phyloP scores from a whole-genome alignment of 2,329 filamentous ascomycete genomes.

The Colletotrichum sp. region DNA sequence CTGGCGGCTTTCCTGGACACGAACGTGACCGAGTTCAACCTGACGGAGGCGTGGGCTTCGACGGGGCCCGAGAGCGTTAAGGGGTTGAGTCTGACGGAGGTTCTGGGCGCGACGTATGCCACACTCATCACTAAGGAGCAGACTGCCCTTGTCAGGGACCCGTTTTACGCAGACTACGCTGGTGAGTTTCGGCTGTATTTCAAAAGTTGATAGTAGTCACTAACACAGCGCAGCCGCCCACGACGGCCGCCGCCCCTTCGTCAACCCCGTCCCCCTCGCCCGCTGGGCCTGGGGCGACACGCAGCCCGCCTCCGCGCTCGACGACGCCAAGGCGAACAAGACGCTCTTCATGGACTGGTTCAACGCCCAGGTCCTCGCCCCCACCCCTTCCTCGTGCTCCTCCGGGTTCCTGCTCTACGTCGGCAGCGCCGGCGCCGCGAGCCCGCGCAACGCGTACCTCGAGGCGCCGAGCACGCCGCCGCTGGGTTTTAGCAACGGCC shows the following conservation, averaged over 20 bases:
- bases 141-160: slow-evolving; percentile 38
- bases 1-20: slow-evolving; percentile 31
- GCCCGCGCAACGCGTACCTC: slow-evolving; percentile 30
- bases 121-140: slow-evolving; percentile 43
- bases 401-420: slow-evolving; percentile 33
- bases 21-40: slow-evolving; percentile 20
- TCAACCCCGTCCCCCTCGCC: slow-evolving; percentile 38
- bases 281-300: slow-evolving; percentile 41
- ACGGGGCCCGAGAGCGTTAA: slow-evolving; percentile 24
- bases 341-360: slow-evolving; percentile 37
- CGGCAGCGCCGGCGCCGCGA: slow-evolving; percentile 5
- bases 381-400: slow-evolving; percentile 31
- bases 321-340: slow-evolving; percentile 33
- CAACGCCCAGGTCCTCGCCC: slow-evolving; percentile 29
- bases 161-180: slow-evolving; percentile 44
- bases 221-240: slow-evolving; percentile 25
- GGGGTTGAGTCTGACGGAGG: slow-evolving; percentile 20
- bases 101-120: slow-evolving; percentile 38
- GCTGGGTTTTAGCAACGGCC: slow-evolving; percentile 45
- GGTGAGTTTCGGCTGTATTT: slow-evolving; percentile 10
- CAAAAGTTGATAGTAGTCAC: not conserved
- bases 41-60: slow-evolving; percentile 29
- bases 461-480: slow-evolving; percentile 49
- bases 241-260: slow-evolving; percentile 38
- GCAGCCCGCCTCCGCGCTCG: slow-evolving; percentile 22